phyloP scores from a whole-genome alignment of 2,329 filamentous ascomycete genomes.

The Clarireedia hainanense region DNA sequence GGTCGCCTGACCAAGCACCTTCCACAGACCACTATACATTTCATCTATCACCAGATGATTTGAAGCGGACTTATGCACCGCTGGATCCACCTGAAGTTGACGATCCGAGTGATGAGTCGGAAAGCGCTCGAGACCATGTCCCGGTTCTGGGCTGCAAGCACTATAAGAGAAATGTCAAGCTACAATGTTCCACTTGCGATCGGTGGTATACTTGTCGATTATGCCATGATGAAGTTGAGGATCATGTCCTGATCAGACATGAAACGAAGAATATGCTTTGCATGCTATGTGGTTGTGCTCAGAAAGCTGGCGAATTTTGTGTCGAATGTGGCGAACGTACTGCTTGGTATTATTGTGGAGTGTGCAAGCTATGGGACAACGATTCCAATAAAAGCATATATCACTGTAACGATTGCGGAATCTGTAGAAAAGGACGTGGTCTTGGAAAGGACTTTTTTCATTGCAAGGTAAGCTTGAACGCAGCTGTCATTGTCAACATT shows the following conservation, averaged over 20 bases:
- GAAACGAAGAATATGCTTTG: constrained; percentile 95
- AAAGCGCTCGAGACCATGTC: constrained; percentile 17
- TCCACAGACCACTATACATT: constrained; percentile 33
- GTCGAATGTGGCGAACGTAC: constrained; percentile 66
- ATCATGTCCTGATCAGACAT: constrained; percentile 70
- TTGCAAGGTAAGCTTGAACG: constrained; percentile 68
- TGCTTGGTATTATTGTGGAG: constrained; percentile 85
- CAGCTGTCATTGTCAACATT: not conserved
- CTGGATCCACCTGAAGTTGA: constrained; percentile 41
- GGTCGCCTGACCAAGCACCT: constrained; percentile 15
- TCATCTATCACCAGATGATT: constrained; percentile 49
- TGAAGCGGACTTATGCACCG: constrained; percentile 60
- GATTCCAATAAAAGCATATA: constrained; percentile 87
- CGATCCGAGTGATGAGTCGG: constrained; percentile 32
- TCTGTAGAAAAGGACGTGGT: constrained; percentile 84
- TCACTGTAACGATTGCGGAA: constrained; percentile 92
- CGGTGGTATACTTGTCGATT: constrained; percentile 94
- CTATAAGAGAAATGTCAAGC: constrained; percentile 91
- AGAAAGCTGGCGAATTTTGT: constrained; percentile 73
- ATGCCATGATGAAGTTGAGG: constrained; percentile 80
- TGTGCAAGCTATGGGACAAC: constrained; percentile 97
- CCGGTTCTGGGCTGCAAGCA: constrained; percentile 73
- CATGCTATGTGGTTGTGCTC: constrained; percentile 85
- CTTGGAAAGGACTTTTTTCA: constrained; percentile 96
- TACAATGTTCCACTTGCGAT: constrained; percentile 84